phyloP scores from a whole-genome alignment of 306 rosid genomes.

The Adenanthera pavonina region DNA sequence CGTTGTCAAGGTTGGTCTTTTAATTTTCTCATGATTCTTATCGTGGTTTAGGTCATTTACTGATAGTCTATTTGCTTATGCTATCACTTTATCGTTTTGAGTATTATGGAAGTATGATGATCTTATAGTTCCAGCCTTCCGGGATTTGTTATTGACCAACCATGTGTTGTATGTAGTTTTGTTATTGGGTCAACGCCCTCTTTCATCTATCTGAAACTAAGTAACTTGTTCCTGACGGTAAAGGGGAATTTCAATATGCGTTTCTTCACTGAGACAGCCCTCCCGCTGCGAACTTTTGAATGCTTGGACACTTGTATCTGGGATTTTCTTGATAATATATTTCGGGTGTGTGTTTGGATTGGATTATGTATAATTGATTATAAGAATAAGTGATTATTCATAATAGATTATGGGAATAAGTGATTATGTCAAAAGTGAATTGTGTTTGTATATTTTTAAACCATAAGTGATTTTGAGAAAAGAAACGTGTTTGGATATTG shows the following conservation, averaged over 20 bases:
- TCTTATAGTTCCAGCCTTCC: neutral
- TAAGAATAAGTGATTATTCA: no score
- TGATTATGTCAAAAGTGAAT: no score
- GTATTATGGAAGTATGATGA: neutral
- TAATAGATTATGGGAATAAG: no score
- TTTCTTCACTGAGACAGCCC: neutral
- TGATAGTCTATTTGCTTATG: neutral
- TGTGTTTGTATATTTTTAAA: no score
- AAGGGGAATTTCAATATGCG: neutral
- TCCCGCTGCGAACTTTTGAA: neutral
- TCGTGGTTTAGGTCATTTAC: neutral
- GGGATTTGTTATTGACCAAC: neutral
- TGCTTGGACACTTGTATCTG: neutral
- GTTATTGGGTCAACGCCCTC: neutral
- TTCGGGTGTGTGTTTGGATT: neutral
- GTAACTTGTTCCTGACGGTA: neutral
- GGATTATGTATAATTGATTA: no score
- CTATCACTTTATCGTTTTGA: neutral
- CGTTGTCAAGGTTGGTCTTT: slow-evolving; percentile 18
- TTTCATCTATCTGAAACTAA: neutral
- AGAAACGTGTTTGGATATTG: no score
- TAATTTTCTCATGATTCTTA: neutral
- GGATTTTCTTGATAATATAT: neutral
- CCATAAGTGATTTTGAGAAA: no score
- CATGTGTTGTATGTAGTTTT: neutral